phyloP scores from a whole-genome alignment of 2,329 filamentous ascomycete genomes.

The Penicillium freii region DNA sequence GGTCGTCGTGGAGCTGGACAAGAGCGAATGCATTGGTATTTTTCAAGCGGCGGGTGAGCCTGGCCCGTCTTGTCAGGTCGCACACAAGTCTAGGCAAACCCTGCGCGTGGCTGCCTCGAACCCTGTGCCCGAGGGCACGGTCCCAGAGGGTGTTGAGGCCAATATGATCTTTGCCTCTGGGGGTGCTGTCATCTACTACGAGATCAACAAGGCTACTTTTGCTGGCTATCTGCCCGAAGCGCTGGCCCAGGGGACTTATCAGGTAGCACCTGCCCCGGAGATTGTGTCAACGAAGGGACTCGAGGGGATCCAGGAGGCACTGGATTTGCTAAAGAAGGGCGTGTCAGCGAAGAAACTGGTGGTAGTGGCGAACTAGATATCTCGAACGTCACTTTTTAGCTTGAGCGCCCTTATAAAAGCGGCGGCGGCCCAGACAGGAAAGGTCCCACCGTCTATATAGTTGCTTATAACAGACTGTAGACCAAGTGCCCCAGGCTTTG shows the following conservation, averaged over 20 bases:
- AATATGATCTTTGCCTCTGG: background rate
- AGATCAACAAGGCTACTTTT: background rate
- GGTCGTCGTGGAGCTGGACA: too few relatives aligned
- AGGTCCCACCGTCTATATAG: background rate
- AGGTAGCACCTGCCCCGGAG: too few relatives aligned
- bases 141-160: background rate
- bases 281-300: too few relatives aligned
- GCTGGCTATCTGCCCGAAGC: background rate
- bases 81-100: too few relatives aligned
- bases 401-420: background rate
- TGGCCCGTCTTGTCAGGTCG: too few relatives aligned
- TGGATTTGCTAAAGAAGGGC: too few relatives aligned
- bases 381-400: background rate
- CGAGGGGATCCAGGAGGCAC: too few relatives aligned
- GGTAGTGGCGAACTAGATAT: background rate
- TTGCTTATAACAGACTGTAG: background rate
- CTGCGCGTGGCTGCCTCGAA: too few relatives aligned
- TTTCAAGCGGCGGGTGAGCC: background rate
- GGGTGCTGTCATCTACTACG: background rate
- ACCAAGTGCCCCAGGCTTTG: background rate
- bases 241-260: background rate
- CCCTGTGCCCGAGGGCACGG: too few relatives aligned
- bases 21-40: background rate
- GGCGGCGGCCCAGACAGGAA: background rate
- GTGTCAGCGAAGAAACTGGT: too few relatives aligned